Conservation (phyloP, 306 rosid genomes). For the Vicia sativa region DNA sequence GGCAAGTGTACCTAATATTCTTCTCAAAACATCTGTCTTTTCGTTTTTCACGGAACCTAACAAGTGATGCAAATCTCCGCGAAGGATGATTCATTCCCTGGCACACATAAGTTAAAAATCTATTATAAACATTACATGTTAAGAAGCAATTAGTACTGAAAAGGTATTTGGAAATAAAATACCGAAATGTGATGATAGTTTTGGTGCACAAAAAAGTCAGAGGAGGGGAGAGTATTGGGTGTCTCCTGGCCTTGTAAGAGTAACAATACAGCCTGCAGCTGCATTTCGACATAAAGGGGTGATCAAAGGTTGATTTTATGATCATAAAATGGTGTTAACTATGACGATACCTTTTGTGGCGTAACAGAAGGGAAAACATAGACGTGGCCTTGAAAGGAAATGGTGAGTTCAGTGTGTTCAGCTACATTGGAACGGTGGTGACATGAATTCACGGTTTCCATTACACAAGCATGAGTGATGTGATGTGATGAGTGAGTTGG, state of each 20-base stretch:
- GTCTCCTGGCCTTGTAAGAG: constrained; percentile 65
- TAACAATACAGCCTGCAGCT: constrained; percentile 80
- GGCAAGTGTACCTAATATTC: constrained; percentile 71
- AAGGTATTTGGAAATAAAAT: constrained; percentile 32
- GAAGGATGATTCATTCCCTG: constrained; percentile 63
- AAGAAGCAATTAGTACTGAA: constrained; percentile 9
- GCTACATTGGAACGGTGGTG: constrained; percentile 38
- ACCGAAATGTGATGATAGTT: constrained; percentile 51
- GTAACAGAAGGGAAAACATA: constrained; percentile 76
- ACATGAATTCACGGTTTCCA: constrained; percentile 46
- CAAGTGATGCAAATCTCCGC: constrained; percentile 73
- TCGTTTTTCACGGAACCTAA: constrained; percentile 79
- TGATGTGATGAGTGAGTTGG: too few relatives aligned
- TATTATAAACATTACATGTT: too few relatives aligned
- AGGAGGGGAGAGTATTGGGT: constrained; percentile 36
- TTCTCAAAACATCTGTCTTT: constrained; percentile 82
- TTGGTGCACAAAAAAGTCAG: constrained; percentile 46
- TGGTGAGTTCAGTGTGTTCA: constrained; percentile 62
- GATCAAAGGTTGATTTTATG: neutral
- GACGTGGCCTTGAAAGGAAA: constrained; percentile 74
- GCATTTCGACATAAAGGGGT: constrained; percentile 28
- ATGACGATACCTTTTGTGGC: constrained; percentile 74
- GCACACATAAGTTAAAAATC: too few relatives aligned
- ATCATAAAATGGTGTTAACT: too few relatives aligned
- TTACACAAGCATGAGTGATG: constrained; percentile 44